Percentiles rank a stretch among this genome's conserved stretches.
These are phyloP conservation scores for Pseudomassariella vexata DNA, from an alignment of 2,329 filamentous ascomycete species.

Conservation along the genomic window DNA sequence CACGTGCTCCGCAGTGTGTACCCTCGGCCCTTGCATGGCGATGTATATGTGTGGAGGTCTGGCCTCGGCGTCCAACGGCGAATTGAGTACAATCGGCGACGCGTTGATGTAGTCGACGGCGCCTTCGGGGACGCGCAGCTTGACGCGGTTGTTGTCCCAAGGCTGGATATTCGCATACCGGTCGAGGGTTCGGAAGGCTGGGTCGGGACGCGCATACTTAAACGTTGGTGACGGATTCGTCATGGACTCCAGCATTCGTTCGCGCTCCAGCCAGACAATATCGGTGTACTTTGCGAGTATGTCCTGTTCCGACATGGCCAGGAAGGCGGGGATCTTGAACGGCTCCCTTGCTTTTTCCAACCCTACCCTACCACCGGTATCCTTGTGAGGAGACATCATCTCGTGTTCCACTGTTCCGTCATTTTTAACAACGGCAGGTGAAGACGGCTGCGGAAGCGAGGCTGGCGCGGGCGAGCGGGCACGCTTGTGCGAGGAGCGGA, in stretches of 20 bases:
- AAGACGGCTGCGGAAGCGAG: slow-evolving; percentile 14
- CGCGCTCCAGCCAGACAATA: slow-evolving; percentile 46
- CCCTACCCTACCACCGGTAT: slow-evolving; percentile 1
- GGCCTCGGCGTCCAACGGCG: slow-evolving; percentile 28
- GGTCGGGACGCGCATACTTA: slow-evolving; percentile 46
- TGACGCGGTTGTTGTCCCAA: slow-evolving; percentile 81
- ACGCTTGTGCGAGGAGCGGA: slow-evolving; percentile 41
- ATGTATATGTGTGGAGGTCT: slow-evolving; percentile 62
- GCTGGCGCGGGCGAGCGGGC: slow-evolving; percentile 33
- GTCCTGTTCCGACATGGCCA: slow-evolving; percentile 40
- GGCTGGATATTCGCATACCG: slow-evolving; percentile 87
- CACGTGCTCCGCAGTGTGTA: slow-evolving; percentile 69
- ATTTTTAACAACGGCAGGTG: slow-evolving; percentile 27
- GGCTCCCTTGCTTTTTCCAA: slow-evolving; percentile 20
- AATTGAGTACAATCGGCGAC: slow-evolving; percentile 58
- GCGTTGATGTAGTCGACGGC: slow-evolving; percentile 79
- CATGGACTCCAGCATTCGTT: slow-evolving; percentile 34
- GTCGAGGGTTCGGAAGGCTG: slow-evolving; percentile 57
- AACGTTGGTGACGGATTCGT: slow-evolving; percentile 31
- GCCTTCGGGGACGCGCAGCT: slow-evolving; percentile 69
- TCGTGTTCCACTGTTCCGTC: slow-evolving; percentile 25
- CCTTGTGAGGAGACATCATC: slow-evolving; percentile 8
- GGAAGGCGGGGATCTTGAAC: slow-evolving; percentile 42
- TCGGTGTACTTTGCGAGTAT: slow-evolving; percentile 47
- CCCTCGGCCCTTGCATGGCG: slow-evolving; percentile 87